Conservation (phyloP, 371 early-diverging fungal species). For the Syncephalis plumigaleata region DNA sequence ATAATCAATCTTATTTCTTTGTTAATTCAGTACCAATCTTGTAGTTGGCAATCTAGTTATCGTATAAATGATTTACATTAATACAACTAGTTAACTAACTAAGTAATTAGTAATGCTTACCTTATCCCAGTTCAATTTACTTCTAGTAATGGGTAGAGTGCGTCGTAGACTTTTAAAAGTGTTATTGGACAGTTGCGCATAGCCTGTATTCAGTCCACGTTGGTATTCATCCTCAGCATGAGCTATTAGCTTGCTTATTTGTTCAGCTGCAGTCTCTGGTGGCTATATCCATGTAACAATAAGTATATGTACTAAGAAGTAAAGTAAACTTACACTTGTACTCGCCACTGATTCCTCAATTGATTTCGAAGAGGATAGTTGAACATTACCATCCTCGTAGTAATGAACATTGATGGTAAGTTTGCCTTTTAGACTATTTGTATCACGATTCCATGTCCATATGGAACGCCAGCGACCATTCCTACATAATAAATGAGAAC, state of each 20-base stretch:
- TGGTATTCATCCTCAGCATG: constrained; percentile 72
- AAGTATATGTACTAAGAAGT: not conserved
- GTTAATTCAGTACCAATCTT: constrained; percentile 32
- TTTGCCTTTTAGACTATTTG: constrained; percentile 43
- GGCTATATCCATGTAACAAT: constrained; percentile 22
- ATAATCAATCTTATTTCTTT: constrained; percentile 13
- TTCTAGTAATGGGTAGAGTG: constrained; percentile 78
- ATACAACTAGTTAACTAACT: not conserved
- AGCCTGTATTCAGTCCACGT: constrained; percentile 61
- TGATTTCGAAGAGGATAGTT: constrained; percentile 61
- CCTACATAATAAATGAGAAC: constrained; percentile 18
- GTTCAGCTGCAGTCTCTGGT: constrained; percentile 21
- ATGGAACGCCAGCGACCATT: constrained; percentile 83
- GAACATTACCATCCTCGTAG: constrained; percentile 97
- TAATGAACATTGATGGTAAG: constrained; percentile 79
- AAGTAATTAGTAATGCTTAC: too few species aligned
- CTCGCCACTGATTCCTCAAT: constrained; percentile 10
- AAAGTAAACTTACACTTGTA: not conserved
- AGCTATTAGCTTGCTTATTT: constrained; percentile 33
- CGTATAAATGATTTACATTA: not conserved
- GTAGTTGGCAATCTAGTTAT: constrained; percentile 25
- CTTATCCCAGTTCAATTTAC: constrained; percentile 87
- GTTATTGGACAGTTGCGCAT: constrained; percentile 54
- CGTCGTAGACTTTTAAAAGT: constrained; percentile 85
- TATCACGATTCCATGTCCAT: constrained; percentile 45